phyloP scores from a whole-genome alignment of 352 stramenopile species.

The Pythium insidiosum region DNA sequence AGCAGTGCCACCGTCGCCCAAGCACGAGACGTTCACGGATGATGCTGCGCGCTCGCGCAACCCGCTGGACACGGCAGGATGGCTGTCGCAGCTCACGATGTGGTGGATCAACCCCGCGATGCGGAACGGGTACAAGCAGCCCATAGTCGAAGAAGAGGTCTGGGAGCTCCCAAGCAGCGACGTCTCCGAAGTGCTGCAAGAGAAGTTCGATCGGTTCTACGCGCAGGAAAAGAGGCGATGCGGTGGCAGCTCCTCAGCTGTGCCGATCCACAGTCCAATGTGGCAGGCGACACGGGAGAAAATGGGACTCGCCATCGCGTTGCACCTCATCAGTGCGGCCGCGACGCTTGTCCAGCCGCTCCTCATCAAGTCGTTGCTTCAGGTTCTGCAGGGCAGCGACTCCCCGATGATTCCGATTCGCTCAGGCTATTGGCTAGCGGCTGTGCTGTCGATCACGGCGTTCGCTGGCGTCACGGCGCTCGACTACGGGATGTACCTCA shows the following conservation, averaged over 20 bases:
- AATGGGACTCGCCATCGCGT: too few species aligned
- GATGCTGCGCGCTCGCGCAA: conserved; percentile 5
- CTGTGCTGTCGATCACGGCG: neutral
- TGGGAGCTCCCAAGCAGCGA: too few species aligned
- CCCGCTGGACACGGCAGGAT: conserved; percentile 5
- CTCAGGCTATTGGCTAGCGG: conserved; percentile 8
- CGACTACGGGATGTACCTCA: conserved; percentile 38
- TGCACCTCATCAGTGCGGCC: conserved; percentile 14
- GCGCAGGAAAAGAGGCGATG: too few species aligned
- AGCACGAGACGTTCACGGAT: neutral
- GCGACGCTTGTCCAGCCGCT: conserved; percentile 17
- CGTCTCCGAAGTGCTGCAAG: too few species aligned
- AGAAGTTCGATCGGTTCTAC: too few species aligned
- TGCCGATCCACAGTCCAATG: too few species aligned
- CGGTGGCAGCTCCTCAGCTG: too few species aligned
- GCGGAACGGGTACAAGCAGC: too few species aligned
- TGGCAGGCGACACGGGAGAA: too few species aligned
- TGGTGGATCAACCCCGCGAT: conserved; percentile 13
- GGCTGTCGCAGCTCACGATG: conserved; percentile 15
- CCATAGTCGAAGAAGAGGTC: too few species aligned
- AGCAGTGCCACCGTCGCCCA: too few species aligned
- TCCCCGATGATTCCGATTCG: conserved; percentile 10
- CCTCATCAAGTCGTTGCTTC: conserved; percentile 17
- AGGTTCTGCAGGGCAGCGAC: conserved; percentile 11
- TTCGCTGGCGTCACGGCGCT: conserved; percentile 20